Percentiles rank a stretch among this genome's conserved stretches.
Conservation (phyloP, 257 asterid genomes). For the Solanum clarkiae region DNA sequence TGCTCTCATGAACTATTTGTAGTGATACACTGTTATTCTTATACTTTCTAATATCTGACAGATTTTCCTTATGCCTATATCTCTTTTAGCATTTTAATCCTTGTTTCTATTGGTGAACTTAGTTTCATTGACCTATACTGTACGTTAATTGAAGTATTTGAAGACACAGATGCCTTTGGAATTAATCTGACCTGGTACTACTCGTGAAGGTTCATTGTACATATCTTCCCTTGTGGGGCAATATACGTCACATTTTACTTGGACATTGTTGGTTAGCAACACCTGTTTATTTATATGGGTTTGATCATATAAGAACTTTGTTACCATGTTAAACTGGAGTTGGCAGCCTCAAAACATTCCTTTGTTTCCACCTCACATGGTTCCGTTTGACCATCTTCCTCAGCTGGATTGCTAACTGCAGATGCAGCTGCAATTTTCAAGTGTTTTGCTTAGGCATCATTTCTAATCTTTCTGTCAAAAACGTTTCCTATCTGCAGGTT, state of each 20-base stretch:
- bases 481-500: conserved; percentile 27
- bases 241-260: background rate
- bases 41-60: background rate
- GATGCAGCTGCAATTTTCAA: background rate
- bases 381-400: background rate
- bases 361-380: background rate
- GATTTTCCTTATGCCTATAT: background rate
- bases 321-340: background rate
- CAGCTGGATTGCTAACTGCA: background rate
- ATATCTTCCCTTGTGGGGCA: background rate
- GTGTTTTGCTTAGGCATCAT: background rate
- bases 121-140: background rate
- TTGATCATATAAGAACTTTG: background rate
- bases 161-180: background rate
- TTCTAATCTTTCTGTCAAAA: background rate
- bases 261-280: background rate
- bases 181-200: background rate
- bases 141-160: background rate
- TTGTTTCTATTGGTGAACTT: background rate
- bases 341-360: background rate
- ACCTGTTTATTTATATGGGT: background rate
- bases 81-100: background rate
- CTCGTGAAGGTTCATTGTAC: background rate
- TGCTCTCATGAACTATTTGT: background rate
- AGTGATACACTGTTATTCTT: background rate